phyloP scores from a whole-genome alignment of 805 yeast species.

The Cyberlindnera maritima region DNA sequence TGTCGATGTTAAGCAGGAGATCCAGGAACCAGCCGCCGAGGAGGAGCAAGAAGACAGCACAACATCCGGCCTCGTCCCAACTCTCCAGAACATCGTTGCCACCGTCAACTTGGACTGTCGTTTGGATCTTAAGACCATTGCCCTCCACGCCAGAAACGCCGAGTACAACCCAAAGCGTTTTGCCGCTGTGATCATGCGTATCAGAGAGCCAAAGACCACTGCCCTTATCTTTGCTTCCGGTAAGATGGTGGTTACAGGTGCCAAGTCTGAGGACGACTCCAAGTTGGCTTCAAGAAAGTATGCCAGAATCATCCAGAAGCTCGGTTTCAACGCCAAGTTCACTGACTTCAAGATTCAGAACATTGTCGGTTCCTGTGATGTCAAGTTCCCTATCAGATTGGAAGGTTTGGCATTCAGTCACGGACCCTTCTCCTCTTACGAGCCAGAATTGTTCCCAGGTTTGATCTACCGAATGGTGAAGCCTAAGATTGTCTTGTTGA shows the following conservation, averaged over 20 bases:
- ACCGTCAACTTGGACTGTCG: constrained; percentile 97
- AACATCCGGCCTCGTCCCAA: constrained; percentile 94
- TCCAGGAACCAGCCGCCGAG: constrained; percentile 8
- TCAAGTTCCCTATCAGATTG: constrained; percentile 92
- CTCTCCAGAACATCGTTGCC: constrained; percentile 91
- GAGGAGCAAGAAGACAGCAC: constrained; percentile 56
- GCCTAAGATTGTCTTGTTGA: constrained; percentile 93
- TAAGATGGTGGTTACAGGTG: constrained; percentile 99
- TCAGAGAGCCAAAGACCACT: constrained; percentile 97
- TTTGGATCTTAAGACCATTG: constrained; percentile 93
- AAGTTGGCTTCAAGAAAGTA: constrained; percentile 96
- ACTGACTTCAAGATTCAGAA: constrained; percentile 98
- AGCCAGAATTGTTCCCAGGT: constrained; percentile 98
- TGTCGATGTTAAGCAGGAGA: constrained; percentile 21
- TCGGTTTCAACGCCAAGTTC: constrained; percentile 96
- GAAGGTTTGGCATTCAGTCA: constrained; percentile 98
- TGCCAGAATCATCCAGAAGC: constrained; percentile 95
- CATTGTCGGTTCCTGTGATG: constrained; percentile 98
- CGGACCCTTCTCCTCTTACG: constrained; percentile 98
- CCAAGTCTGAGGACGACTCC: constrained; percentile 98
- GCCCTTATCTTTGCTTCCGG: constrained; percentile 98
- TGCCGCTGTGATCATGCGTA: constrained; percentile 99
- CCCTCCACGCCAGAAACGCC: constrained; percentile 97
- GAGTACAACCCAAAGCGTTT: constrained; percentile 98
- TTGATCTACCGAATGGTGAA: constrained; percentile 98